phyloP scores from a whole-genome alignment of 2,329 filamentous ascomycete species.

The Cercospora sesami region DNA sequence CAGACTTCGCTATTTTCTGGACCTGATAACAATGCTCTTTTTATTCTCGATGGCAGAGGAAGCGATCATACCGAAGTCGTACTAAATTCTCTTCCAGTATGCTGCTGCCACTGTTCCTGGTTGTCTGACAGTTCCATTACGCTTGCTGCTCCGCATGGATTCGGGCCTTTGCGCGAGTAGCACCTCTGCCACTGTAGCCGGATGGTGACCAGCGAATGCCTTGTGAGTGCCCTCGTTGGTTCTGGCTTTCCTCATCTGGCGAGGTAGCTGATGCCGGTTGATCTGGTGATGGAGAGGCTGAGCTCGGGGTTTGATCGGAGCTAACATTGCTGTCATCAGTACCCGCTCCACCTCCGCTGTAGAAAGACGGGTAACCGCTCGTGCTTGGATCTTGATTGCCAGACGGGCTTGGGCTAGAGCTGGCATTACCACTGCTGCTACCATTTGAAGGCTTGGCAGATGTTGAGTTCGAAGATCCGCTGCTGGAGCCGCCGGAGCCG shows the following conservation, averaged over 20 bases:
- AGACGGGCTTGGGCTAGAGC: not conserved
- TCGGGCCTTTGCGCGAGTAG: not conserved
- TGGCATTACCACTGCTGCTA: not conserved
- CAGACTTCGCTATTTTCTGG: no score
- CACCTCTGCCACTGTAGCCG: not conserved
- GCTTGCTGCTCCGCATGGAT: not conserved
- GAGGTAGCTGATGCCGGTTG: not conserved
- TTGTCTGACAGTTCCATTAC: not conserved
- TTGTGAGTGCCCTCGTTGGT: not conserved
- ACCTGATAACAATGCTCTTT: no score
- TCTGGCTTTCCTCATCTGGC: not conserved
- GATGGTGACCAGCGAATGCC: not conserved
- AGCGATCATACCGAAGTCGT: no score
- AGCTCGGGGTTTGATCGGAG: not conserved
- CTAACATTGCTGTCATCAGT: not conserved
- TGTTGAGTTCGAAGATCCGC: not conserved
- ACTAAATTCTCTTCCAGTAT: no score
- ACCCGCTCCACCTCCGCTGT: not conserved
- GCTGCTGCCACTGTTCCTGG: not conserved
- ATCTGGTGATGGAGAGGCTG: not conserved
- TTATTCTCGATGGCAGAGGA: no score
- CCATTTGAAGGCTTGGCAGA: not conserved
- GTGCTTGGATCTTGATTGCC: not conserved
- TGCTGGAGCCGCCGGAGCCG: not conserved
- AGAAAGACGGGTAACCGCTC: not conserved